A percentile compares a stretch with the other conserved stretches of the same genome.
Conservation (phyloP, 441 rosid species). For the Gossypium gossypioides region DNA sequence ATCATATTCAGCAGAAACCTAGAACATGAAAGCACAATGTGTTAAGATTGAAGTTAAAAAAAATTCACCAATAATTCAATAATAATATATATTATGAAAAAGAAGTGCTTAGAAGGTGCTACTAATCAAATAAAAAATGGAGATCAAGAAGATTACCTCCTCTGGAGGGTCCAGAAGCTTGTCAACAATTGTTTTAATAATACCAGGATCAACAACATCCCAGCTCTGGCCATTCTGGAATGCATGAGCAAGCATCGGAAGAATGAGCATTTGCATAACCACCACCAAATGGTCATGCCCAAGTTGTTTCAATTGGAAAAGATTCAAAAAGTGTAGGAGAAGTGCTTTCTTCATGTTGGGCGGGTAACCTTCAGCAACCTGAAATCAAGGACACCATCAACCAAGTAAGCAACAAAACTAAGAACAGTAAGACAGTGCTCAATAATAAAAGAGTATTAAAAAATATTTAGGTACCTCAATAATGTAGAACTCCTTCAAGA, state of each 20-base stretch:
- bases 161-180: slow-evolving; percentile 99
- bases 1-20: slow-evolving; percentile 98
- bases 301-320: slow-evolving; percentile 86
- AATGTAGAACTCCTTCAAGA: slow-evolving; percentile 90
- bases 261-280: slow-evolving; percentile 97
- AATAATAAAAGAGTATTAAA: slow-evolving; percentile 1
- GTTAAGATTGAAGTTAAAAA: slow-evolving; percentile 2
- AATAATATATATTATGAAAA: slow-evolving; percentile 3
- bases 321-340: slow-evolving; percentile 71
- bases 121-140: neutral
- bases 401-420: neutral
- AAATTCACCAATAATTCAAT: slow-evolving; percentile 7
- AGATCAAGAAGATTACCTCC: slow-evolving; percentile 46
- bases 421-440: neutral
- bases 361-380: slow-evolving; percentile 94
- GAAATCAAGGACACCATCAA: slow-evolving; percentile 18
- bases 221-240: slow-evolving; percentile 81
- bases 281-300: slow-evolving; percentile 87
- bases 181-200: slow-evolving; percentile 87
- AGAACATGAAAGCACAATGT: slow-evolving; percentile 14
- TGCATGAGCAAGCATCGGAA: slow-evolving; percentile 94
- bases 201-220: slow-evolving; percentile 86
- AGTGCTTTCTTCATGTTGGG: slow-evolving; percentile 71
- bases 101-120: neutral
- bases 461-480: slow-evolving; percentile 57